Conservation (phyloP, 371 early-diverging fungal species). For the Mucor circinelloides region DNA sequence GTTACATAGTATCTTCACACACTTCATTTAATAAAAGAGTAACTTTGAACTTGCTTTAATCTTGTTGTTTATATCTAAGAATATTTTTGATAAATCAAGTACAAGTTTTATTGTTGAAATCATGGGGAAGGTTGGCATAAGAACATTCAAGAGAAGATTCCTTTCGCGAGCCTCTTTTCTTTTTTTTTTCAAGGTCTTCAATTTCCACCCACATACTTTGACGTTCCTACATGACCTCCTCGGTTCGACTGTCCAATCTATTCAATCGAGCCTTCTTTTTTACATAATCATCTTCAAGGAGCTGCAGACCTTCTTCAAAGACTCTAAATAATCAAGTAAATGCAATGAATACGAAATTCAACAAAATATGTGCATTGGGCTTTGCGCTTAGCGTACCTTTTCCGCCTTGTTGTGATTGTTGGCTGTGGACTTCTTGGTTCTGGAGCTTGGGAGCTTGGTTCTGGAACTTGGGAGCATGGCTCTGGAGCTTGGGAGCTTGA, state of each 20-base stretch:
- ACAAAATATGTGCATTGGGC: slow-evolving; percentile 7
- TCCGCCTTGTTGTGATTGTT: slow-evolving; percentile 17
- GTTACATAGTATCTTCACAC: background rate
- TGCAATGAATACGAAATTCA: slow-evolving; percentile 7
- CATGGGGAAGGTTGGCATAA: background rate
- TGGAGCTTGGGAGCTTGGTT: too few relatives aligned
- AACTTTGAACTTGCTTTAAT: slow-evolving; percentile 6
- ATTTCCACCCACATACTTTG: too few relatives aligned
- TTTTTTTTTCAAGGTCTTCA: slow-evolving; percentile 18
- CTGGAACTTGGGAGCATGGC: too few relatives aligned
- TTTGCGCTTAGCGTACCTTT: slow-evolving; percentile 21
- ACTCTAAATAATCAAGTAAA: slow-evolving; percentile 22
- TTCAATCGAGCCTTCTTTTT: slow-evolving; percentile 21
- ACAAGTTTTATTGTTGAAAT: too few relatives aligned
- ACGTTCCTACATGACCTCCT: slow-evolving; percentile 16
- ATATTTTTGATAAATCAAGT: slow-evolving; percentile 4
- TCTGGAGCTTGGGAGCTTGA: too few relatives aligned
- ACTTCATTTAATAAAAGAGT: slow-evolving; percentile 5
- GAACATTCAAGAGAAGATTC: slow-evolving; percentile 9
- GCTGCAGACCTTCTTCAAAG: slow-evolving; percentile 20
- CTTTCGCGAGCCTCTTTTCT: slow-evolving; percentile 18
- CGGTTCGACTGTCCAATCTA: slow-evolving; percentile 18
- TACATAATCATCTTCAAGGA: slow-evolving; percentile 16
- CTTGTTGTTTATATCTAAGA: slow-evolving; percentile 3
- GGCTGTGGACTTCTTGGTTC: slow-evolving; percentile 7